Evolutionary conservation across 2,329 filamentous ascomycete species (phyloP).

Genomic region (Coniochaeta prunicola): DNA sequence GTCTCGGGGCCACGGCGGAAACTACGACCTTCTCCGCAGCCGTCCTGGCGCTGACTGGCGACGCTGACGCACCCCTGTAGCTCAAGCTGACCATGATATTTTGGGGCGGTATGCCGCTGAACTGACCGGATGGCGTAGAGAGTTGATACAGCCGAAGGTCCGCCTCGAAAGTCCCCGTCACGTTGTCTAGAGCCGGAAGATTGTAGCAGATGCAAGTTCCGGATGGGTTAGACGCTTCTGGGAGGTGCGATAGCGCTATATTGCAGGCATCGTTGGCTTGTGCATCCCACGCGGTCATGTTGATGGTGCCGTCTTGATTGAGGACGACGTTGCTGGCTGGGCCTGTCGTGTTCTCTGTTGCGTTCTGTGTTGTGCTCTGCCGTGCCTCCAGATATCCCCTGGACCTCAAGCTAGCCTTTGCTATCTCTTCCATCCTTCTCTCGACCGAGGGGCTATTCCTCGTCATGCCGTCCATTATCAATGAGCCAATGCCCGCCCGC

Average conservation of each 20-base stretch:
- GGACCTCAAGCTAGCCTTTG: slow-evolving; percentile 10
- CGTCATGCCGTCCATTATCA: slow-evolving; percentile 16
- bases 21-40: slow-evolving; percentile 12
- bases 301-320: slow-evolving; percentile 36
- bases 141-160: slow-evolving; percentile 70
- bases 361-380: slow-evolving; percentile 12
- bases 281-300: slow-evolving; percentile 49
- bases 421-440: slow-evolving; percentile 20
- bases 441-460: slow-evolving; percentile 17
- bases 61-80: slow-evolving; percentile 48
- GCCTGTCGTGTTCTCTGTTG: slow-evolving; percentile 13
- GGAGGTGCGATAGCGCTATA: slow-evolving; percentile 44
- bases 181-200: slow-evolving; percentile 60
- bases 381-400: slow-evolving; percentile 12
- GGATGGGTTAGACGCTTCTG: slow-evolving; percentile 60
- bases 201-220: slow-evolving; percentile 82
- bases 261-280: slow-evolving; percentile 53
- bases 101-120: slow-evolving; percentile 40
- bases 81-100: slow-evolving; percentile 48
- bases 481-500: slow-evolving; percentile 22
- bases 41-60: slow-evolving; percentile 26
- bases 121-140: slow-evolving; percentile 47
- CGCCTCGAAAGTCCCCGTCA: slow-evolving; percentile 65
- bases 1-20: slow-evolving; percentile 10
- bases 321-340: slow-evolving; percentile 22